A percentile compares a stretch with the other conserved stretches of the same genome.
Evolutionary conservation across 2,329 filamentous ascomycete species (phyloP).

Genomic region (Penicillium sp.): DNA sequence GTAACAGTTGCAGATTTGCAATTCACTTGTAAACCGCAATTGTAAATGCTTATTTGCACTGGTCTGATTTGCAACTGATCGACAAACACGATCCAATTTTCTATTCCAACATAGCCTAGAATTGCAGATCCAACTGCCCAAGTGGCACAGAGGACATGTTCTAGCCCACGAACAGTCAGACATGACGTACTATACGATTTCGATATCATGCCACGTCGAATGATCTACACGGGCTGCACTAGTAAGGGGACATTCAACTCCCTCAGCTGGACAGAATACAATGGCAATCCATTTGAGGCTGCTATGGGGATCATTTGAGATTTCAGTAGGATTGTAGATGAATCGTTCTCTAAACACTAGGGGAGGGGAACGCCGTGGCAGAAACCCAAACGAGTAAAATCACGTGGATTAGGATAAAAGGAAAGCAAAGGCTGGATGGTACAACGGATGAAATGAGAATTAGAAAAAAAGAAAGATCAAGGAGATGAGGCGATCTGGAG

Average conservation of each 20-base stretch:
- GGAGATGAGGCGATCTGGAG: background rate
- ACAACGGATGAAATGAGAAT: constrained; percentile 3
- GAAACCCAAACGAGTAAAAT: background rate
- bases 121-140: background rate
- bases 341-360: background rate
- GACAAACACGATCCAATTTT: background rate
- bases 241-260: background rate
- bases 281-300: background rate
- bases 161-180: background rate
- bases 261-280: background rate
- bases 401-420: constrained; percentile 5
- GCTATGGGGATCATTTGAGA: background rate
- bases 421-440: constrained; percentile 3
- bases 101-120: background rate
- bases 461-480: background rate
- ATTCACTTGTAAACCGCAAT: background rate
- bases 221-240: background rate
- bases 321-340: background rate
- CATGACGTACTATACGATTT: background rate
- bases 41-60: background rate
- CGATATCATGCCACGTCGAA: background rate
- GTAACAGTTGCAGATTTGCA: background rate
- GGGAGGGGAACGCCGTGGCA: background rate
- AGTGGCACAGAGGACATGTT: background rate
- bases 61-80: background rate